phyloP scores from a whole-genome alignment of 2,329 filamentous ascomycete species.

The Aspergillus sclerotialis region DNA sequence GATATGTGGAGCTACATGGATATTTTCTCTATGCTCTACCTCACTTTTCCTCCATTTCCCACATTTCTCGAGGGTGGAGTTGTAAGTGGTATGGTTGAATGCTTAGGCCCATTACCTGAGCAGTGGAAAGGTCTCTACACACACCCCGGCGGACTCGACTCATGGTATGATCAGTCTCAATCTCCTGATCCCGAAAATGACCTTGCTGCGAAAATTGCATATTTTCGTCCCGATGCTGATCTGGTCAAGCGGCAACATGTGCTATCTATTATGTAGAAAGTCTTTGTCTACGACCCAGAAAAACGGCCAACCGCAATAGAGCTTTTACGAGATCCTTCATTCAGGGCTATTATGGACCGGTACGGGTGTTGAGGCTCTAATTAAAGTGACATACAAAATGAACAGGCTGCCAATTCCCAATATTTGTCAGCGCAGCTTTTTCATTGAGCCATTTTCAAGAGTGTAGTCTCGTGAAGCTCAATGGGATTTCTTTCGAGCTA shows the following conservation, averaged over 20 bases:
- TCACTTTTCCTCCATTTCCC: slow-evolving; percentile 13
- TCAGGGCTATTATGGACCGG: slow-evolving; percentile 20
- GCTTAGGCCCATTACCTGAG: slow-evolving; percentile 19
- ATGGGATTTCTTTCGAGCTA: too few species aligned
- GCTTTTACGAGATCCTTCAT: slow-evolving; percentile 21
- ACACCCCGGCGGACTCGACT: slow-evolving; percentile 10
- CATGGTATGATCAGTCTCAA: slow-evolving; percentile 21
- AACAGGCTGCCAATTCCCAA: too few species aligned
- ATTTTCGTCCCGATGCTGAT: slow-evolving; percentile 12
- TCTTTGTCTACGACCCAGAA: slow-evolving; percentile 18
- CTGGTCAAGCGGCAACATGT: slow-evolving; percentile 14
- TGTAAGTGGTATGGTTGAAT: slow-evolving; percentile 12
- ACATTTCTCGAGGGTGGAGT: slow-evolving; percentile 10
- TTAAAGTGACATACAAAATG: too few species aligned
- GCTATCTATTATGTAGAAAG: slow-evolving; percentile 11
- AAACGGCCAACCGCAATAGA: slow-evolving; percentile 18
- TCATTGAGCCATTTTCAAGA: too few species aligned
- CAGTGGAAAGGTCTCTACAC: slow-evolving; percentile 16
- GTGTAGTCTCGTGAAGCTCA: too few species aligned
- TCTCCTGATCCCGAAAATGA: slow-evolving; percentile 2
- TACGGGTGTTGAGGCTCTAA: slow-evolving; percentile 18
- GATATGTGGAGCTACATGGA: slow-evolving; percentile 28
- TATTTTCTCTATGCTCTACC: slow-evolving; percentile 20
- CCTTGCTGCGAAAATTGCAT: slow-evolving; percentile 10
- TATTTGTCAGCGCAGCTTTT: too few species aligned